Base-by-base conservation (phyloP, 805 yeast genomes). In the Wickerhamomyces bovis region DNA sequence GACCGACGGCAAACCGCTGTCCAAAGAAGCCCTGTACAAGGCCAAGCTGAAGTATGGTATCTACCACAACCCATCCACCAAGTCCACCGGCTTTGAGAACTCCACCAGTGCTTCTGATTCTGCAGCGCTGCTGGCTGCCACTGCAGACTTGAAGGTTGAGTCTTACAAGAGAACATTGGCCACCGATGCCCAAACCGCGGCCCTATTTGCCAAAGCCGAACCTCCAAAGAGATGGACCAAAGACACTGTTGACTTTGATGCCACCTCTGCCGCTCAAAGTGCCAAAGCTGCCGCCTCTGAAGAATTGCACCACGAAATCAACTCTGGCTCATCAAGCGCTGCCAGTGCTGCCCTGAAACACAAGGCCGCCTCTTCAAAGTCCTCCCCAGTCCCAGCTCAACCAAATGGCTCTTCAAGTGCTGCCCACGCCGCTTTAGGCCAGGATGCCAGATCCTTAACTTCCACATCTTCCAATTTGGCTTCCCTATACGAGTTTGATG, bases 81-180 rank as follows among this genome's bases (percentile, higher is more conserved):
- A 53, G 4, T 66, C 73, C 11, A 66, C 80, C 6, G 90, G 92
- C n/a, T 85, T 83, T 26, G 73, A 77, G 50, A 73, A 81, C 48
- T 72, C 77, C 38, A 56, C 62, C 10, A 47, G 51, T 20, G 87
- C 89, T 25, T 76, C 87, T 15, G 89, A 82, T 60, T 78, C 85
- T 6, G 92, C 95, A 42, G 94, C 94, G 1, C 68, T 83, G 45
- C 69, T 84, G 51, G 95, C 94, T 2, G 77, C 86, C 7, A 76
- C 81, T 12, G 67, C 85, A 2, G 85, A 81, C 62, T 70, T 81
- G 40, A 73, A 80, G 2, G 77, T 83, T 35, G 77, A 75, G 51
- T 80, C 88, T 13, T 85, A 83, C 62, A 82, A 79, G 62, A 69
- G 90, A 46, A 67, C 65, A 31, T 62, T 75, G 13, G 75, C 81